Evolutionary conservation across 768 basidiomycete species (phyloP), one percentile per base, ranked within the genome.

Genomic region (Exidia glandulosa): DNA sequence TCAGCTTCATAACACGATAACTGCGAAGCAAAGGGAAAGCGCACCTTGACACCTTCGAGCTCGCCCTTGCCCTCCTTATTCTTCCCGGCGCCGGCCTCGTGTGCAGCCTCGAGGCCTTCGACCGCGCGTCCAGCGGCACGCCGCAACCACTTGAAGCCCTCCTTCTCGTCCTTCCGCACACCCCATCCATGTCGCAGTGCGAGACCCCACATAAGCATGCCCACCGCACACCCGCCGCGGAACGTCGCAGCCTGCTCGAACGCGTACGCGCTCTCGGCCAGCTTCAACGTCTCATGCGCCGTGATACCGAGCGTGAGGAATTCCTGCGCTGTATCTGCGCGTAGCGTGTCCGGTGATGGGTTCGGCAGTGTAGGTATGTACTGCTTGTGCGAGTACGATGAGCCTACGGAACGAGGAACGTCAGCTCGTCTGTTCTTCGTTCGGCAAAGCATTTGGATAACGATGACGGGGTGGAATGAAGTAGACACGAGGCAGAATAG

Each of bases 141-240:
- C 61, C 82, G 79, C 63, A 95, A 72, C 89, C 90, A 94, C 67
- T 80, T 81, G 72, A 94, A 94, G 9, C 83, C 92, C 37, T 75
- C 72, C 70, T 79, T 82, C 70, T 93, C 90, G 65, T 91, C 83
- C 78, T 87, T 85, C 68, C 78, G 73, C 64, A 85, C 84, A 2
- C 92, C 93, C 92, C 93, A 95, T 2, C 91, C 92, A 69, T 92
- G 89, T 57, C 92, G 76, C 66, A 93, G 73, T 32, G 90, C 77
- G 45, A 95, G 74, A 0, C 92, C 93, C 81, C 88, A 94, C 88
- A 95, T 91, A 61, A 94, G 72, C 90, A 93, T 94, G 19, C 93
- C 93, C 3, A 90, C 84, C 2, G 86, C 87, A 66, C 88, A 92
- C 1, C 90, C 93, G 1, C 91, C 91, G 57, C 77, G 73, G 62